Conservation (phyloP, 164 flowering plant species). For the Saururus chinensis region DNA sequence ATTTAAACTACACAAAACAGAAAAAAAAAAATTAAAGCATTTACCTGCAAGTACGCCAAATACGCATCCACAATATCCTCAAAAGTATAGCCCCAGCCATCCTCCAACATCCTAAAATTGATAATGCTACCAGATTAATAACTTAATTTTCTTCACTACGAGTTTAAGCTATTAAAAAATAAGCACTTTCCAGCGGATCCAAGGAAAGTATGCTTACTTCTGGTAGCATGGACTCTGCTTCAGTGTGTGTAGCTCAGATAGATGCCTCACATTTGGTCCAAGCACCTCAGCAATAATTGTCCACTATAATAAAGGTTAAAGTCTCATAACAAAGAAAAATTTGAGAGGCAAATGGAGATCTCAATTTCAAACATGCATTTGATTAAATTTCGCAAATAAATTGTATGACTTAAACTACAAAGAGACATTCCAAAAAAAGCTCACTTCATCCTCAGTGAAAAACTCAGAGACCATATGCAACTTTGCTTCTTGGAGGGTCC, state of each 20-base stretch:
- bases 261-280: slow-evolving; percentile 77
- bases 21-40: slow-evolving; percentile 11
- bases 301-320: slow-evolving; percentile 48
- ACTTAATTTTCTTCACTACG: no score
- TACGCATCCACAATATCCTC: slow-evolving; percentile 87
- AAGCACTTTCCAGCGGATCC: background rate
- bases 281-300: slow-evolving; percentile 57
- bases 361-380: background rate
- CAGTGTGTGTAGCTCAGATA: slow-evolving; percentile 79
- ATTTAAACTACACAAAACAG: background rate
- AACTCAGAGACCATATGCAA: slow-evolving; percentile 81
- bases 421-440: slow-evolving; percentile 7
- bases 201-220: slow-evolving; percentile 9
- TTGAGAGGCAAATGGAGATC: background rate
- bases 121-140: background rate
- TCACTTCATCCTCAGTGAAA: slow-evolving; percentile 77
- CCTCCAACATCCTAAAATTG: slow-evolving; percentile 41
- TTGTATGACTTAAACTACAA: background rate
- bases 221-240: slow-evolving; percentile 48
- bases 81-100: slow-evolving; percentile 34
- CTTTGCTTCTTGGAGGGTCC: slow-evolving; percentile 84
- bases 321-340: background rate
- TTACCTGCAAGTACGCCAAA: slow-evolving; percentile 77
- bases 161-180: background rate
- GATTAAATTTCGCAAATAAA: no score